Percentiles rank a stretch among this genome's conserved stretches.
phyloP scores from a whole-genome alignment of 2,329 filamentous ascomycete species.

The Colletotrichum tanaceti region DNA sequence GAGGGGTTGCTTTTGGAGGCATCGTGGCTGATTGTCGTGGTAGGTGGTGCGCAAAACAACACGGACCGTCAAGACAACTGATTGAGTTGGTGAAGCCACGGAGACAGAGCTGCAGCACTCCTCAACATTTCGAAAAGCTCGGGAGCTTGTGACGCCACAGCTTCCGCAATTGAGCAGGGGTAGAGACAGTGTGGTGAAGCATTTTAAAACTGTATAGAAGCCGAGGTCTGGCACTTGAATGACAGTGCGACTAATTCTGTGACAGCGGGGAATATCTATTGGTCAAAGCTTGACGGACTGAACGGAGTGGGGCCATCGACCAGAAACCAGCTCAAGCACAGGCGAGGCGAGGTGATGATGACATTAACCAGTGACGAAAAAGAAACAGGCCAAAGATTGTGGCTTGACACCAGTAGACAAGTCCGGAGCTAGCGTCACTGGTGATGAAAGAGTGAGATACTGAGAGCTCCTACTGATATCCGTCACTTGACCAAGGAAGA shows the following conservation, averaged over 20 bases:
- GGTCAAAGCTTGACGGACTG: constrained; percentile 22
- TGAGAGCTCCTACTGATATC: not conserved
- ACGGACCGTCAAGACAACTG: constrained; percentile 22
- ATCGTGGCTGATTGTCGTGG: constrained; percentile 49
- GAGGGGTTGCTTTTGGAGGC: constrained; percentile 51
- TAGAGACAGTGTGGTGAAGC: no score
- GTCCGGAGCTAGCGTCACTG: constrained; percentile 35
- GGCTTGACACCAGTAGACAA: constrained; percentile 35
- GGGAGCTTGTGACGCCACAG: constrained; percentile 41
- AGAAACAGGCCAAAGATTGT: constrained; percentile 22
- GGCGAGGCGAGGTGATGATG: constrained; percentile 34
- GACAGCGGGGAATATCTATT: constrained; percentile 17
- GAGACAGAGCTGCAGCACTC: constrained; percentile 18
- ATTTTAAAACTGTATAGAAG: not conserved
- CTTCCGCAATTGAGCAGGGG: constrained; percentile 36
- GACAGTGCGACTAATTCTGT: not conserved
- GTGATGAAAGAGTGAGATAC: constrained; percentile 29
- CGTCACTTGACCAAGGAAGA: constrained; percentile 15
- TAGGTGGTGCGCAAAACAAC: constrained; percentile 18
- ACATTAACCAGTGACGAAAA: constrained; percentile 3
- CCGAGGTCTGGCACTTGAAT: accelerated
- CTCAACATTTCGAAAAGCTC: constrained; percentile 41
- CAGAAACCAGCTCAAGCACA: constrained; percentile 33
- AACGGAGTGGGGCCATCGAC: constrained; percentile 1
- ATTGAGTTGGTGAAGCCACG: constrained; percentile 33